Conservation (phyloP, 176 grass and related monocot genomes). For the Microstegium vimineum region DNA sequence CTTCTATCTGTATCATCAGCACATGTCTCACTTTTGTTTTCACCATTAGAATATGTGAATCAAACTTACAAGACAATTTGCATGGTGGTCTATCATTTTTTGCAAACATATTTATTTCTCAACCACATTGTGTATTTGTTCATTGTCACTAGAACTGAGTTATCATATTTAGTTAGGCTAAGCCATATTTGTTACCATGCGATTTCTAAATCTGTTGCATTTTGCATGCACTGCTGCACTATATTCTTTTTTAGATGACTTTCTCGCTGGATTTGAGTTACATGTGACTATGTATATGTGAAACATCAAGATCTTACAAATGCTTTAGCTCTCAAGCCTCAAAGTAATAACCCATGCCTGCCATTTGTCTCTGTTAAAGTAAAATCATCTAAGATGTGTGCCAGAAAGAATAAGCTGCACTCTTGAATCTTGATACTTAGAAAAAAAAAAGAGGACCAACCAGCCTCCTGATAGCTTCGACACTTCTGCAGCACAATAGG, state of each 20-base stretch:
- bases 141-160: background rate
- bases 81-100: background rate
- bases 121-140: background rate
- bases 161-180: background rate
- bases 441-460: background rate
- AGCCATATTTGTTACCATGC: background rate
- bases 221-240: background rate
- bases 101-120: background rate
- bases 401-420: background rate
- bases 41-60: background rate
- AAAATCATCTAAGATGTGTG: background rate
- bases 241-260: background rate
- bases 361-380: background rate
- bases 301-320: background rate
- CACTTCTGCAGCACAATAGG: background rate
- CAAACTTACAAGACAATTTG: background rate
- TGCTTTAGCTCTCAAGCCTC: background rate
- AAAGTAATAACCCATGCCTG: background rate
- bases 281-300: background rate
- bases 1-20: background rate
- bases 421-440: background rate
- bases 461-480: background rate
- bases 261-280: background rate
- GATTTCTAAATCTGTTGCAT: background rate
- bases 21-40: background rate